Percentiles rank a stretch among this genome's conserved stretches.
Evolutionary conservation across 139 green algal genomes (phyloP).

Genomic region (Chlorella vulgaris): DNA sequence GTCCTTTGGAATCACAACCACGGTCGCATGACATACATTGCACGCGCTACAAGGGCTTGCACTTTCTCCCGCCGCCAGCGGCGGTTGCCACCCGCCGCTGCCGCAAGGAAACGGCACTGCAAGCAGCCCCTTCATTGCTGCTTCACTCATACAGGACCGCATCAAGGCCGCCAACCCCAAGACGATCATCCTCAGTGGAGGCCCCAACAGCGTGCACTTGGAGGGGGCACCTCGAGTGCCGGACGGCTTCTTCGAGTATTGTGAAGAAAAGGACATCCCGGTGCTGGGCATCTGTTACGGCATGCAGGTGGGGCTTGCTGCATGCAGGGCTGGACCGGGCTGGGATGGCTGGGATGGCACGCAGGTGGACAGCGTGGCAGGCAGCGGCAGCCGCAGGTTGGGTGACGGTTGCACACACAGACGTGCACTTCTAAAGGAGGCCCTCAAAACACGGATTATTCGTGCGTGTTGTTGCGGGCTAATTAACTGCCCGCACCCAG

Average conservation of each 20-base stretch:
- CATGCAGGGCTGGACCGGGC: neutral
- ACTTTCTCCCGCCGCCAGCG: neutral
- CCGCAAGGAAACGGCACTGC: neutral
- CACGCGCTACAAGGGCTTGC: too few species aligned
- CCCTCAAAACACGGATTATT: too few species aligned
- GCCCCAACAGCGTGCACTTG: conserved; percentile 95
- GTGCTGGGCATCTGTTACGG: conserved; percentile 99
- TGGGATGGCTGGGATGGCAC: neutral
- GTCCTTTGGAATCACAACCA: too few species aligned
- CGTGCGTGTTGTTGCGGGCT: too few species aligned
- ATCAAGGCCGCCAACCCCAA: conserved; percentile 80
- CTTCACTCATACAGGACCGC: conserved; percentile 63
- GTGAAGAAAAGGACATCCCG: conserved; percentile 63
- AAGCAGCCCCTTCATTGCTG: neutral
- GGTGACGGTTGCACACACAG: too few species aligned
- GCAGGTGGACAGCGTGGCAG: neutral
- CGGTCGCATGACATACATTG: too few species aligned
- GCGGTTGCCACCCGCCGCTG: neutral
- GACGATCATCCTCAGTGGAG: conserved; percentile 94
- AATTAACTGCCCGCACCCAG: too few species aligned
- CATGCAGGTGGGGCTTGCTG: conserved; percentile 78
- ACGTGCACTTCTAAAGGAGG: too few species aligned
- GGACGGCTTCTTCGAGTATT: conserved; percentile 87
- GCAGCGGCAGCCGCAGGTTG: too few species aligned
- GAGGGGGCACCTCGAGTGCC: conserved; percentile 85